Evolutionary conservation across 23 red algal species (phyloP), one percentile per base, ranked within the genome.

Genomic region (Cyanidioschyzon merolae): DNA sequence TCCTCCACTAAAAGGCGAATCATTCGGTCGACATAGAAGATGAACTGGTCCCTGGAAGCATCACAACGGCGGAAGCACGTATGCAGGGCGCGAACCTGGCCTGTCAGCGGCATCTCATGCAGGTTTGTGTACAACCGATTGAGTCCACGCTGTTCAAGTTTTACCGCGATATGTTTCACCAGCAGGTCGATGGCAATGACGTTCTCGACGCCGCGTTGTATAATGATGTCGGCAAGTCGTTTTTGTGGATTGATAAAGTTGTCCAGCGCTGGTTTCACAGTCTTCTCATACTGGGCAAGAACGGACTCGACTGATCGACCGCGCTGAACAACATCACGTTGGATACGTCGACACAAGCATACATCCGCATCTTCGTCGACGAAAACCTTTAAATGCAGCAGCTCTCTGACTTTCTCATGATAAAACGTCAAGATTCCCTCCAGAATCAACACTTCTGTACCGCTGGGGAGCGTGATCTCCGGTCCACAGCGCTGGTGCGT

Each of bases 331-430:
- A 88, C 85, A 58, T 98, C 94, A 41, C 94, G 75, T 26, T 68
- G 68, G 57, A 98, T 88, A 38, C 94, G 86, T 0, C 94, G 75
- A 50, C 79, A 75, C 37, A 98, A 81, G 74, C 94, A 98, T 76
- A 90, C 84, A 50, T 98, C 94, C 37, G 94, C 77, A 67, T 98
- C 94, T 57, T 98, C 94, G 80, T 98, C 94, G 7, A 98, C 94
- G 68, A 98, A 98, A 40, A 98, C 86, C 76, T 98, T 98, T 88
- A 98, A 85, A 67, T 98, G 85, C 86, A 98, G 89, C 85, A 91
- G 59, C 27, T 68, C 59, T 7, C 94, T 84, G 37, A 98, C 88
- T 38, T 37, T 58, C 26, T 79, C 74, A 76, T 89, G 82, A 59
- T 98, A 98, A 58, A 98, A 98, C 36, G 88, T 80, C 40, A 90